phyloP scores from a whole-genome alignment of 2,329 filamentous ascomycete genomes.

The Bipolaris bicolor region DNA sequence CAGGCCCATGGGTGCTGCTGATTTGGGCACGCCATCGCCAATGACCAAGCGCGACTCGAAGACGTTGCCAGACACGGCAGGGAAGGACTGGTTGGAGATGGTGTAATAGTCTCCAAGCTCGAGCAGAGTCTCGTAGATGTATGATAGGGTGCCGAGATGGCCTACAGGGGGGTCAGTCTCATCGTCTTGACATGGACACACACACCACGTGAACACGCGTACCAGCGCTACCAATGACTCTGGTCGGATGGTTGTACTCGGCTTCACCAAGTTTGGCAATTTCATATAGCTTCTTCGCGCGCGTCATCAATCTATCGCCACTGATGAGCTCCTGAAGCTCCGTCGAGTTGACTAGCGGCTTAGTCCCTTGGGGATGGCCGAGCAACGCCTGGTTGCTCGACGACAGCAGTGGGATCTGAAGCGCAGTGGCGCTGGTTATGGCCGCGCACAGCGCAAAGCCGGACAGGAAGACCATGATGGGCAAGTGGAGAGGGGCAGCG shows the following conservation, averaged over 20 bases:
- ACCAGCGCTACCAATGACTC: slow-evolving; percentile 48
- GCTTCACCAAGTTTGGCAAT: slow-evolving; percentile 52
- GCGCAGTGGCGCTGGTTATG: slow-evolving; percentile 32
- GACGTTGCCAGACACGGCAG: slow-evolving; percentile 45
- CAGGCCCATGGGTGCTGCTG: slow-evolving; percentile 44
- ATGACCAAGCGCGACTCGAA: slow-evolving; percentile 47
- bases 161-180: slow-evolving; percentile 29
- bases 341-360: slow-evolving; percentile 43
- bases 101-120: slow-evolving; percentile 50
- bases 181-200: background rate
- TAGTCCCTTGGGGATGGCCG: slow-evolving; percentile 30
- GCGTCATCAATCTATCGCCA: slow-evolving; percentile 38
- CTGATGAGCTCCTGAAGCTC: slow-evolving; percentile 47
- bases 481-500: background rate
- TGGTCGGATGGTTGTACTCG: slow-evolving; percentile 53
- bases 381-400: slow-evolving; percentile 32
- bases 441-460: slow-evolving; percentile 39
- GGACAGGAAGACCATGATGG: slow-evolving; percentile 37
- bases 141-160: slow-evolving; percentile 44
- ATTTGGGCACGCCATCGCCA: slow-evolving; percentile 42
- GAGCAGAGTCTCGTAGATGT: slow-evolving; percentile 49
- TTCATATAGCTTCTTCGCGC: slow-evolving; percentile 48
- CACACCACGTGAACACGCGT: slow-evolving; percentile 26
- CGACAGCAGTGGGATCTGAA: slow-evolving; percentile 41
- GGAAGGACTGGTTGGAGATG: slow-evolving; percentile 47